Evolutionary conservation across 2,329 filamentous ascomycete species (phyloP), one percentile per base, ranked within the genome.

Genomic region (Paramyrothecium roridum): DNA sequence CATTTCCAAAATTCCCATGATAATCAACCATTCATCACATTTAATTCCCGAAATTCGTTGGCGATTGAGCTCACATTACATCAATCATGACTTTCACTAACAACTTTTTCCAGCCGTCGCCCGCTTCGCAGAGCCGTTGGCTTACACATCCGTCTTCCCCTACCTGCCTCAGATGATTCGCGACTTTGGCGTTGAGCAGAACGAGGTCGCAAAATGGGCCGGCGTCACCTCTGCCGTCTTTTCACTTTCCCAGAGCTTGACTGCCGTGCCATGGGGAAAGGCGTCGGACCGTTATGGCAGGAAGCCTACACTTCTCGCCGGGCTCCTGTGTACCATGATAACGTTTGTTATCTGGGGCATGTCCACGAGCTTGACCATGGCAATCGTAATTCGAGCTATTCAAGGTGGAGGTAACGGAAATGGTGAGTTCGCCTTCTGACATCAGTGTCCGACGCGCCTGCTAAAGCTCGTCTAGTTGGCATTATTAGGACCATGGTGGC

Each of bases 401-500:
- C 83, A 90, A 63, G 93, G 95, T 2, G 81, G 87, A 11, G 87
- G 89, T 48, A 97, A 96, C 67, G 95, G 93, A 53, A 98, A 97
- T 67, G 84, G 83, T 86, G 66, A 33, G 75, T 70, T 19, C 17
- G 13, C 19, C 19, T 48, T 16, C 16, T 12, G 37, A 8, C n/a
- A n/a, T n/a, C n/a, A n/a, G n/a, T n/a, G n/a, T n/a, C n/a, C n/a
- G n/a, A n/a, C n/a, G n/a, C n/a, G n/a, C n/a, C n/a, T 48, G n/a
- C 22, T 26, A 11, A 48, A 48, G 13, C 8, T 48, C 46, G 10
- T 51, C 12, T 20, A 86, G 88, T 93, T n/a, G 90, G 95, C 2
- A 97, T 97, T 58, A 88, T 97, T 59, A 79, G 93, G 61, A 96
- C 91, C 17, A 91, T 95, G 76, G 92, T 97, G 2, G 93, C 93